phyloP scores from a whole-genome alignment of 768 basidiomycete species.

The Pleurotus ostreatus region DNA sequence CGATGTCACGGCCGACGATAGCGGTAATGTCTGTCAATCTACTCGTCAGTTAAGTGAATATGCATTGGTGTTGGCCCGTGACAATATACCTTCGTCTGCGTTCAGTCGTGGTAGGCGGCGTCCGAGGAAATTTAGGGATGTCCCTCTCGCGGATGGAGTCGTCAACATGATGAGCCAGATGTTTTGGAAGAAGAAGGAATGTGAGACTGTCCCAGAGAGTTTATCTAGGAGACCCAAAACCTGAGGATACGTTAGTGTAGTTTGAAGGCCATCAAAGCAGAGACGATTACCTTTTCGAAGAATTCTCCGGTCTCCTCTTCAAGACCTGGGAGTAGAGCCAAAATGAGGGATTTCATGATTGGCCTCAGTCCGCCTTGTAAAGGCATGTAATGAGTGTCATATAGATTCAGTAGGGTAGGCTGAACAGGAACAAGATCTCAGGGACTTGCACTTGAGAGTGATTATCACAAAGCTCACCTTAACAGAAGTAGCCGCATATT shows the following conservation, averaged over 20 bases:
- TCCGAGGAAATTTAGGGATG: constrained; percentile 83
- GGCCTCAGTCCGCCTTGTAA: constrained; percentile 79
- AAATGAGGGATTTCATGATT: constrained; percentile 90
- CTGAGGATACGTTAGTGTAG: constrained; percentile 28
- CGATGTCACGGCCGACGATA: constrained; percentile 82
- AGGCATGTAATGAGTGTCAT: constrained; percentile 89
- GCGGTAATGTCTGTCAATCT: constrained; percentile 50
- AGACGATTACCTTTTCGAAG: constrained; percentile 73
- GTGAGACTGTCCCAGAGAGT: constrained; percentile 79
- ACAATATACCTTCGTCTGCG: constrained; percentile 58
- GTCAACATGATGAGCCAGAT: constrained; percentile 94
- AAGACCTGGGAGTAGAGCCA: constrained; percentile 89
- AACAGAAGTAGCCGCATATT: constrained; percentile 98
- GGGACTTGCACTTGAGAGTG: not conserved
- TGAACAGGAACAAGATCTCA: constrained; percentile 22
- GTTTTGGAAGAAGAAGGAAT: constrained; percentile 92
- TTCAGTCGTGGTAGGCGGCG: constrained; percentile 71
- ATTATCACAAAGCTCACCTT: constrained; percentile 47
- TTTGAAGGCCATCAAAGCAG: not conserved
- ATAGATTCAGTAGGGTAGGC: constrained; percentile 88
- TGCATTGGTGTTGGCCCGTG: not conserved
- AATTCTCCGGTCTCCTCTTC: constrained; percentile 98
- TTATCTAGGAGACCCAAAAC: constrained; percentile 78
- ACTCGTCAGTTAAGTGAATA: not conserved
- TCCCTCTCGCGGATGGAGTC: constrained; percentile 77